Percentiles rank a stretch among this genome's conserved stretches.
Evolutionary conservation across 1,139 yeast species (phyloP).

Genomic region (Entelexis paramagnoliae): DNA sequence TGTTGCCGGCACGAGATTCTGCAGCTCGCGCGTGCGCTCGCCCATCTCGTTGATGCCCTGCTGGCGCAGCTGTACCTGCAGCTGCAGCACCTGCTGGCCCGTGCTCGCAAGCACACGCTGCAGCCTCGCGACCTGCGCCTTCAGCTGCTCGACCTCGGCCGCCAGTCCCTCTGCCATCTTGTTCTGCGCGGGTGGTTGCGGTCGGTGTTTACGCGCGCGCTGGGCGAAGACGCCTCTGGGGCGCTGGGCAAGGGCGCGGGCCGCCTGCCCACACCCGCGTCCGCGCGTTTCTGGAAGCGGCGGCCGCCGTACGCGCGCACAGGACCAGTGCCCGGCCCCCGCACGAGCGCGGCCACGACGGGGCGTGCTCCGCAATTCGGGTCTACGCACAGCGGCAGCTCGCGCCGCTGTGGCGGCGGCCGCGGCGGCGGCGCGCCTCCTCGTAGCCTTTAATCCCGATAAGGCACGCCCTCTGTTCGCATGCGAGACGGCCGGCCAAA

Average conservation of each 20-base stretch:
- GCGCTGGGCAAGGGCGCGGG: not conserved
- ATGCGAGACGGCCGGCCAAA: too few relatives aligned
- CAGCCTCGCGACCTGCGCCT: constrained; percentile 29
- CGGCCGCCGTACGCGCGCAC: too few relatives aligned
- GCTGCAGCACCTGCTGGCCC: constrained; percentile 61
- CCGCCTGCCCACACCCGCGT: not conserved
- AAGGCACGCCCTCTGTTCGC: too few relatives aligned
- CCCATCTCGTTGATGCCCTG: constrained; percentile 27
- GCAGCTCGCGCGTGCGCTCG: constrained; percentile 23
- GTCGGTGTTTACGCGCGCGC: not conserved
- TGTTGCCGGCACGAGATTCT: constrained; percentile 30
- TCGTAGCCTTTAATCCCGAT: too few relatives aligned
- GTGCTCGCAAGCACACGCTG: constrained; percentile 44
- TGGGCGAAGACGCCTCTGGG: not conserved
- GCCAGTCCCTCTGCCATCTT: constrained; percentile 16
- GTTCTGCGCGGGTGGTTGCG: not conserved
- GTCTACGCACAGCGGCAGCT: too few relatives aligned
- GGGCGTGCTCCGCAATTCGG: too few relatives aligned
- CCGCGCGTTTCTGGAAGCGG: not conserved
- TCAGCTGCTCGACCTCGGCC: constrained; percentile 26
- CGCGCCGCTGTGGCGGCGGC: too few relatives aligned
- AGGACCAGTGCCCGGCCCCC: too few relatives aligned
- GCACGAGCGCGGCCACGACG: too few relatives aligned
- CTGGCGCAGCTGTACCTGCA: constrained; percentile 47
- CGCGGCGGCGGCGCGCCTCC: too few relatives aligned